Conservation (phyloP, 345 rosid species). For the Brassica cretica region DNA sequence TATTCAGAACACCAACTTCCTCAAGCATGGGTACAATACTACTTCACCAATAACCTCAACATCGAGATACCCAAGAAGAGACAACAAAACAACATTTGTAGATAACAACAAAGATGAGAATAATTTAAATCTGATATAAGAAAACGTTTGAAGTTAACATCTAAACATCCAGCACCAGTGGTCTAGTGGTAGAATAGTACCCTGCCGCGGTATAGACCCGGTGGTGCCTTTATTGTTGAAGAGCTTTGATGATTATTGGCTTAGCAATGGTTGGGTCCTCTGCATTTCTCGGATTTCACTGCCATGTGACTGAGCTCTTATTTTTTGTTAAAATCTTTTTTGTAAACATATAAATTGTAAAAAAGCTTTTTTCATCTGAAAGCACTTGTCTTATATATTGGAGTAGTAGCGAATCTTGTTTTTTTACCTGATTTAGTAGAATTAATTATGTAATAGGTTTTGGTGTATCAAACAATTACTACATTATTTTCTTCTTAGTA, state of each 20-base stretch:
- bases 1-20: constrained; percentile 62
- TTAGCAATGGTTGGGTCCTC: not conserved
- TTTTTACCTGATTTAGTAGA: too few species aligned
- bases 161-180: constrained; percentile 52
- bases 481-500: too few species aligned
- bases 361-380: too few species aligned
- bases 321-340: not conserved
- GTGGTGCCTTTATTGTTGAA: constrained; percentile 12
- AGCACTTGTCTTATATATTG: too few species aligned
- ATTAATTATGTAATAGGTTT: too few species aligned
- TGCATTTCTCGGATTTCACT: not conserved
- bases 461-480: too few species aligned
- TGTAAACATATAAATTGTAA: too few species aligned
- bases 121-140: too few species aligned
- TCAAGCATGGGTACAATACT: constrained; percentile 83
- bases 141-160: too few species aligned
- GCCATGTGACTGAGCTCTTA: not conserved
- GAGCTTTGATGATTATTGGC: not conserved
- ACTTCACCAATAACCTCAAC: constrained; percentile 27
- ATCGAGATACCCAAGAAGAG: constrained; percentile 21
- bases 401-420: too few species aligned
- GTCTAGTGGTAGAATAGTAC: constrained; percentile 88
- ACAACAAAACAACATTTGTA: not conserved
- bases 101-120: not conserved
- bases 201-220: constrained; percentile 78